Percentiles rank a stretch among this genome's conserved stretches.
Evolutionary conservation across 441 rosid species (phyloP).

Genomic region (Brassica balearica): DNA sequence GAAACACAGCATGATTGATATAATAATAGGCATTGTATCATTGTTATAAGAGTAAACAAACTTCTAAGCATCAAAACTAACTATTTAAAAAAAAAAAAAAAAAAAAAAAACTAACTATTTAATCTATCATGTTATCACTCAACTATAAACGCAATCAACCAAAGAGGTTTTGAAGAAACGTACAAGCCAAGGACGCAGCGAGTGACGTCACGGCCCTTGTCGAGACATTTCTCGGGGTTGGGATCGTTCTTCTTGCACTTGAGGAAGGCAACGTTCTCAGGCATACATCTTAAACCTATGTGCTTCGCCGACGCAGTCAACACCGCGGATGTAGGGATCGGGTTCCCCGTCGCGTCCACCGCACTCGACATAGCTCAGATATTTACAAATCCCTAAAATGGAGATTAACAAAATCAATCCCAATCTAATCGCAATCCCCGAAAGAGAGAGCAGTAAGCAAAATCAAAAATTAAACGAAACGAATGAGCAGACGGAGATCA

Average conservation of each 20-base stretch:
- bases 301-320: slow-evolving; percentile 91
- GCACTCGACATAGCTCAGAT: slow-evolving; percentile 66
- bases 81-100: too few relatives aligned
- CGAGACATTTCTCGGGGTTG: slow-evolving; percentile 97
- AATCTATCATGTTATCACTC: neutral
- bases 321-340: slow-evolving; percentile 94
- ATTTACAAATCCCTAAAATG: slow-evolving; percentile 23
- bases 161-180: slow-evolving; percentile 35
- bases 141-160: too few relatives aligned
- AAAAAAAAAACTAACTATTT: neutral
- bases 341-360: slow-evolving; percentile 78
- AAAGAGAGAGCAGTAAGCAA: neutral
- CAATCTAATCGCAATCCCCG: slow-evolving; percentile 26
- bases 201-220: slow-evolving; percentile 92
- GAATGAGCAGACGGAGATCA: slow-evolving; percentile 17
- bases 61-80: neutral
- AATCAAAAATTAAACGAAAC: slow-evolving; percentile 1
- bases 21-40: neutral
- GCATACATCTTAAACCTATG: slow-evolving; percentile 65
- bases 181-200: slow-evolving; percentile 92
- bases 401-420: slow-evolving; percentile 12
- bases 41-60: slow-evolving; percentile 1
- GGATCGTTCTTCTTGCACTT: slow-evolving; percentile 97
- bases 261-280: slow-evolving; percentile 85
- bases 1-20: neutral